Percentiles rank a stretch among this genome's conserved stretches.
phyloP scores from a whole-genome alignment of 345 rosid species.

The Eucalyptus marginata region DNA sequence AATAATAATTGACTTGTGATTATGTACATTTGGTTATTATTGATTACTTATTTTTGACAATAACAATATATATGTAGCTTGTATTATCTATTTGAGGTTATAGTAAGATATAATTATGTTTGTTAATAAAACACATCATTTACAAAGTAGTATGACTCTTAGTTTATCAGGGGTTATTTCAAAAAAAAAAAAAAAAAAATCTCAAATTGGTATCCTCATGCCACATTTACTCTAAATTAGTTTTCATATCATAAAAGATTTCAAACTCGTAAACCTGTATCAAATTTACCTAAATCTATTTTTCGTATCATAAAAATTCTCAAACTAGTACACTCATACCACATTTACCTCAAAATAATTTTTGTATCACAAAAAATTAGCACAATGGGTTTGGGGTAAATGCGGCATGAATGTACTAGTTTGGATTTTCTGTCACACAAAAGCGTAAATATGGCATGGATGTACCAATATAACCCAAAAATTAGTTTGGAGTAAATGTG shows the following conservation, averaged over 20 bases:
- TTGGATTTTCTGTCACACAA: not conserved
- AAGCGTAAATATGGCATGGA: accelerated
- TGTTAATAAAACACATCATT: not conserved
- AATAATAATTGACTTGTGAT: not conserved
- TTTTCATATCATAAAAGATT: not conserved
- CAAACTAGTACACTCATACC: not conserved
- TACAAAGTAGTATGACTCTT: not conserved
- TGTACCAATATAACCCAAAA: not conserved
- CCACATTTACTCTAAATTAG: not conserved
- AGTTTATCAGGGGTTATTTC: not conserved
- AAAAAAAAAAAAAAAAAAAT: not conserved
- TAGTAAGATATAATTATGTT: not conserved
- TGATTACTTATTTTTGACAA: not conserved
- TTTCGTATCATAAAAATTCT: no score
- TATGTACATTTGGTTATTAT: not conserved
- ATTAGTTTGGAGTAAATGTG: not conserved
- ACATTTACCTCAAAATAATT: not conserved
- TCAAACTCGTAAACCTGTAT: accelerated
- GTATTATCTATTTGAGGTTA: not conserved
- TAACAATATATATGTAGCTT: not conserved
- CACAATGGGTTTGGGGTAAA: not conserved
- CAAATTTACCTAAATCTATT: not conserved
- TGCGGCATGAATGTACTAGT: not conserved
- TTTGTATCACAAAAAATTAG: not conserved
- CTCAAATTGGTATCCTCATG: not conserved